phyloP scores from a whole-genome alignment of 192 early-diverging fungal species.

The Backusella macrospora region DNA sequence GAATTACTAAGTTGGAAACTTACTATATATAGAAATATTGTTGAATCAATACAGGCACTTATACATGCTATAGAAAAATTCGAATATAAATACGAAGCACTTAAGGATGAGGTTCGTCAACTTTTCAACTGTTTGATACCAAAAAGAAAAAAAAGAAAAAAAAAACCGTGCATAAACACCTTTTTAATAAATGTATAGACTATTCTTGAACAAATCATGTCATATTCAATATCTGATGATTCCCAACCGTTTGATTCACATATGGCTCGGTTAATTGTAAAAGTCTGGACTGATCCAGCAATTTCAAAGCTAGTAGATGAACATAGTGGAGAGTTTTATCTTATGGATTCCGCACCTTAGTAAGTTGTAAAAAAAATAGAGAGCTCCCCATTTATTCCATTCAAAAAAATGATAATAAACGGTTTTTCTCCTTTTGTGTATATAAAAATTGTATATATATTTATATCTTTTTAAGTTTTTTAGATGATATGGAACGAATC shows the following conservation, averaged over 20 bases:
- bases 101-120: conserved; percentile 89
- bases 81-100: conserved; percentile 52
- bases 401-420: conserved; percentile 3
- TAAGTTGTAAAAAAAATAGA: conserved; percentile 42
- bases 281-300: conserved; percentile 66
- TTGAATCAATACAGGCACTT: conserved; percentile 38
- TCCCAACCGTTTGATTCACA: conserved; percentile 60
- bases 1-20: conserved; percentile 63
- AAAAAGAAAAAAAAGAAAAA: background rate
- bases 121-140: too few species aligned
- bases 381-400: background rate
- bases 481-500: conserved; percentile 88
- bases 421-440: background rate
- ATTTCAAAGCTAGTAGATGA: conserved; percentile 60
- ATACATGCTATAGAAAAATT: background rate
- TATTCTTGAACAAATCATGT: conserved; percentile 39
- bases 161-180: conserved; percentile 12
- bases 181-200: conserved; percentile 16
- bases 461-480: conserved; percentile 68
- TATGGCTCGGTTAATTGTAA: conserved; percentile 67
- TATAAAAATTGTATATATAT: too few species aligned
- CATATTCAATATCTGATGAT: conserved; percentile 57
- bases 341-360: conserved; percentile 89
- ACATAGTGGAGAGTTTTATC: conserved; percentile 68
- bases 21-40: conserved; percentile 82